Base-by-base conservation (phyloP, 108 stramenopile genomes). In the Cyclotella baltica region DNA sequence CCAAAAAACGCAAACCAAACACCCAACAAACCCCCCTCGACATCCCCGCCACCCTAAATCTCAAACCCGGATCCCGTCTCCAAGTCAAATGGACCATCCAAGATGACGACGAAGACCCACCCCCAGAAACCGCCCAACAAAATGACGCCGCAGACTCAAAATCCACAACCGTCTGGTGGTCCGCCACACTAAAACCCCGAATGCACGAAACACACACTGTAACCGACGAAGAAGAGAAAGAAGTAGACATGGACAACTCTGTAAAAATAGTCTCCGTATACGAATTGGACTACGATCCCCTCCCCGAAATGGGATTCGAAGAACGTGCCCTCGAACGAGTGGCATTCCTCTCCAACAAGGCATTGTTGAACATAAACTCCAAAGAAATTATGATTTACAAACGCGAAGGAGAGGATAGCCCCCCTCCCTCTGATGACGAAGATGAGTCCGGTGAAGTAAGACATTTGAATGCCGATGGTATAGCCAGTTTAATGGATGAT, bases 371-470 rank as follows among this genome's bases (percentile, higher is more conserved):
- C 52, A 47, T 81, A 27, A 69, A 50, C 20, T 53, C 72, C 57
- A 67, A 81, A 13, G 80, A 81, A 62, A 61, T 80, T 22, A 80
- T 80, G 79, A 72, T 25, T 40, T 80, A 64, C 62, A 57, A 67
- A 1, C 52, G 9, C 31, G 59, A 52, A 43, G 80, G 80, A 9
- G 69, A 52, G 15, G 40, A 62, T 16, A 34, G 30, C 27, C 71
- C 71, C 28, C 71, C 71, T 46, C 20, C 71, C 5, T 59, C 57
- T 43, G 58, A 47, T 0, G 65, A 27, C n/a, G 63, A 51, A 3
- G 31, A 34, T 0, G 62, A 63, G 15, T 18, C 33, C 1, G 11
- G 20, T 11, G 57, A 38, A 15, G 66, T 20, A 22, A 37, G 48
- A 53, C 57, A 69, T 50, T 53, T 81, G 52, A 37, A 31, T 35